Percentiles rank a stretch among this genome's conserved stretches.
phyloP scores from a whole-genome alignment of 176 grass and related monocot genomes.

The Oryza punctata region DNA sequence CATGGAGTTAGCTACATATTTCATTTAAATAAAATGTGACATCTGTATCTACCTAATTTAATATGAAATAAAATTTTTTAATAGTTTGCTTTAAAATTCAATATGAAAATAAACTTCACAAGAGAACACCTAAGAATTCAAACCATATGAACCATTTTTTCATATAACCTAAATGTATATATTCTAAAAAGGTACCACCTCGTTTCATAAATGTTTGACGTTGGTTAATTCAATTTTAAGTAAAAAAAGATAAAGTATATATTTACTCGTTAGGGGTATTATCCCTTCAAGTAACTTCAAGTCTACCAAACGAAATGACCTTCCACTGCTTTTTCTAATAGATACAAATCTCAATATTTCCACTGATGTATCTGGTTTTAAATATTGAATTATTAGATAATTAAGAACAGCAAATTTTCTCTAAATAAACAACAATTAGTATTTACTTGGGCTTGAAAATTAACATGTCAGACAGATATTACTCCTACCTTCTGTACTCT shows the following conservation, averaged over 20 bases:
- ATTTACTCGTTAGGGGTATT: background rate
- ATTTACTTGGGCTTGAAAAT: background rate
- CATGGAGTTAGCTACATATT: background rate
- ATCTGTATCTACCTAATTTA: background rate
- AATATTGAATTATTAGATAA: background rate
- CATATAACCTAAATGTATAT: background rate
- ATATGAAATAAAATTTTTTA: background rate
- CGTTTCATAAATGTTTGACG: too few species aligned
- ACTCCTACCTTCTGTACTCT: conserved; percentile 62
- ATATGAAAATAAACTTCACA: background rate
- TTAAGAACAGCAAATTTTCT: background rate
- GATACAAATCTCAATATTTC: background rate
- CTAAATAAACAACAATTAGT: background rate
- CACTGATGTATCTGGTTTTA: background rate
- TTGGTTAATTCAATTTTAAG: too few species aligned
- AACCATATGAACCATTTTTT: background rate
- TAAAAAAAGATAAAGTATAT: background rate
- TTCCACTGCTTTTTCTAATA: background rate
- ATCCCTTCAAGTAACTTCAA: background rate
- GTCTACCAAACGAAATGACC: background rate
- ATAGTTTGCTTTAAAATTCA: background rate
- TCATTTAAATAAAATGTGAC: background rate
- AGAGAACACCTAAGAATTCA: background rate
- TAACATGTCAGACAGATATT: background rate
- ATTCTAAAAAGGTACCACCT: background rate